Percentiles rank a stretch among this genome's conserved stretches.
phyloP scores from a whole-genome alignment of 2,329 filamentous ascomycete genomes.

The Hirsutella rhossiliensis region DNA sequence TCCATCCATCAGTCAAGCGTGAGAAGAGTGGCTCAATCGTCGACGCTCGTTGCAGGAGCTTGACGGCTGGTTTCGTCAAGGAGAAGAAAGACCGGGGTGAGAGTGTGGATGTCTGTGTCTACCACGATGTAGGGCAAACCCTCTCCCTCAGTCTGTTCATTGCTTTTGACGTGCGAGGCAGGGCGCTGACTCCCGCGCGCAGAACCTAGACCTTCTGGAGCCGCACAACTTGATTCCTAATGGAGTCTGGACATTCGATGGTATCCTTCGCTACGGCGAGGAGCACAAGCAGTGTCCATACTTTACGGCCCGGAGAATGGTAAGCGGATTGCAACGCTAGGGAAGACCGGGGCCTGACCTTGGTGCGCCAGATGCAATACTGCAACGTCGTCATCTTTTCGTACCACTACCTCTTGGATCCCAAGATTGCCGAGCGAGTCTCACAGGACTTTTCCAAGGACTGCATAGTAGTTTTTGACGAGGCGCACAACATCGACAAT shows the following conservation, averaged over 20 bases:
- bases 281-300: constrained; percentile 96
- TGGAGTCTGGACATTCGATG: constrained; percentile 92
- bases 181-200: constrained; percentile 6
- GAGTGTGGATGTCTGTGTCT: constrained; percentile 86
- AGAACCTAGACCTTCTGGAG: constrained; percentile 90
- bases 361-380: constrained; percentile 66
- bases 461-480: constrained; percentile 96
- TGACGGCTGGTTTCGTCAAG: constrained; percentile 94
- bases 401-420: constrained; percentile 94
- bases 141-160: not conserved
- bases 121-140: constrained; percentile 63
- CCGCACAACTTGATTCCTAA: constrained; percentile 90
- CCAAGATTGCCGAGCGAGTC: constrained; percentile 92
- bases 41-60: constrained; percentile 86
- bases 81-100: constrained; percentile 96
- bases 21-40: constrained; percentile 94
- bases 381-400: constrained; percentile 99
- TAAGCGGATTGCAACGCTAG: constrained; percentile 19
- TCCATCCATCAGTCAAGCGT: constrained; percentile 89
- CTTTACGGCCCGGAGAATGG: constrained; percentile 91
- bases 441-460: constrained; percentile 95
- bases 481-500: constrained; percentile 99
- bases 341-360: constrained; percentile 2
- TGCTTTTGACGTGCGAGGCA: not conserved
- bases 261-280: constrained; percentile 79